Evolutionary conservation across 495 filamentous ascomycete genomes (phyloP), one percentile per base, ranked within the genome.

Genomic region (Aspergillus ellipticus): DNA sequence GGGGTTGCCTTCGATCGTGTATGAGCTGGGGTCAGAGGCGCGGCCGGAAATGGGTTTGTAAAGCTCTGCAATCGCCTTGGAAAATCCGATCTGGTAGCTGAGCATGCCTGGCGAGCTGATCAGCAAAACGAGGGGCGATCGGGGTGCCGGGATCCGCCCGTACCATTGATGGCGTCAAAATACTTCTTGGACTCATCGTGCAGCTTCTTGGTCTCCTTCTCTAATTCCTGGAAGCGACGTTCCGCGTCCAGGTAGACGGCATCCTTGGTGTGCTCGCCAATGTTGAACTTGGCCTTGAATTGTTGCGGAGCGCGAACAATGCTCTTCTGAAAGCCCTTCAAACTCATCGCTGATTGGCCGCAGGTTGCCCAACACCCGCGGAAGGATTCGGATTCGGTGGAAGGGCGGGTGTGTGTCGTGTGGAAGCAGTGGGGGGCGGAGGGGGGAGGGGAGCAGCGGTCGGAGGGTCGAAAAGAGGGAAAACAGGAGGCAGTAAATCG

Each of bases 41-140:
- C 93, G 89, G 17, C 94, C 94, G 56, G 92, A 96, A 60, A 99
- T 97, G 47, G 94, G 94, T 66, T 96, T 96, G 79, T 99, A 99
- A 60, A 99, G 87, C 73, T 99, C 95, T 45, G 87, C 86, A 74
- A 94, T 88, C 31, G 90, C 89, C 76, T 96, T 86, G 61, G 92
- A 95, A 79, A 99, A 99, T 72, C 95, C 95, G 79, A 97, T 97
- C 73, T 99, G 94, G 74, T 96, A 91, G 71, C 77, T 85, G 61
- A 99, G 78, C 94, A 99, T 99, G 77, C 91, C 85, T 89, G 56
- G 50, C 6, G 11, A 11, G 49, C 4, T 15, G 42, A 28, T 58
- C 31, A 59, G 59, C 35, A 49, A 22, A 45, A 33, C 24, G 29
- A 45, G 22, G 42, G 37, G 29, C 19, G 53, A 31, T 24, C 57